phyloP scores from a whole-genome alignment of 306 rosid genomes.

The Vigna trinervia region DNA sequence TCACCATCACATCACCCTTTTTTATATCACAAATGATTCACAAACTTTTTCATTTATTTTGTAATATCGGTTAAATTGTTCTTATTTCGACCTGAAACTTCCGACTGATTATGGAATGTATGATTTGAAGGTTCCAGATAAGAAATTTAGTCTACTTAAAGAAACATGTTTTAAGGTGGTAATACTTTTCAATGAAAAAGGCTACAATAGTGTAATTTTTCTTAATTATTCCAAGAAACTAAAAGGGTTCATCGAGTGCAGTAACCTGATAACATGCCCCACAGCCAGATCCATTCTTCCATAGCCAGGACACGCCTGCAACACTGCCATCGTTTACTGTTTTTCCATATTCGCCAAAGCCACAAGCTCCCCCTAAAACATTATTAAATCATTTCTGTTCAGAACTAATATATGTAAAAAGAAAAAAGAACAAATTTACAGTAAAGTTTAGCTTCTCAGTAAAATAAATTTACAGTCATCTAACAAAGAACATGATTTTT shows the following conservation, averaged over 20 bases:
- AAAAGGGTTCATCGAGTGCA: not conserved
- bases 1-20: not conserved
- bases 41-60: not conserved
- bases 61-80: too few species aligned
- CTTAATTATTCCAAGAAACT: not conserved
- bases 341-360: slow-evolving; percentile 80
- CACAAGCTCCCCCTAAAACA: slow-evolving; percentile 88
- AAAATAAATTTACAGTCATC: not conserved
- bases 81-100: too few species aligned
- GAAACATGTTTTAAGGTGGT: not conserved
- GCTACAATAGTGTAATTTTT: not conserved
- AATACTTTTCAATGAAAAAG: not conserved
- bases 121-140: not conserved
- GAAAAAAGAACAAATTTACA: too few species aligned
- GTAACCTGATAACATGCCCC: slow-evolving; percentile 93
- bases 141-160: not conserved
- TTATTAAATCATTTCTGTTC: slow-evolving; percentile 10
- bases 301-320: slow-evolving; percentile 78
- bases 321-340: slow-evolving; percentile 78
- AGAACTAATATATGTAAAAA: too few species aligned
- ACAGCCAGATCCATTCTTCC: slow-evolving; percentile 85
- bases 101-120: too few species aligned
- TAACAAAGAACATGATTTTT: not conserved
- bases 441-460: too few species aligned
- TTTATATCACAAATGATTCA: slow-evolving; percentile 18